A percentile compares a stretch with the other conserved stretches of the same genome.
phyloP scores from a whole-genome alignment of 1,139 yeast genomes.

The Kurtzmaniella natalensis region DNA sequence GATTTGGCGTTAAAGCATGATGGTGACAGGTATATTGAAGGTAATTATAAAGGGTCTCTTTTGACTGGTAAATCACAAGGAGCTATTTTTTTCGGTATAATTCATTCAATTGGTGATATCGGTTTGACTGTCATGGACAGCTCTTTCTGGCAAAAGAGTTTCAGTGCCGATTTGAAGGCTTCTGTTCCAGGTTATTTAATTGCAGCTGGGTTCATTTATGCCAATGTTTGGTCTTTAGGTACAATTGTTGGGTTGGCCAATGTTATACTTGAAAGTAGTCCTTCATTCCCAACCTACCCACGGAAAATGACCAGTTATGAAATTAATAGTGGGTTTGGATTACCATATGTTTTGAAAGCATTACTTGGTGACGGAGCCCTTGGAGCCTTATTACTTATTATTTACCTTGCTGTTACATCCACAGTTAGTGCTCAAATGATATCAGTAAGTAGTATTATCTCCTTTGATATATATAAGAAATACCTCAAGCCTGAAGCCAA shows the following conservation, averaged over 20 bases:
- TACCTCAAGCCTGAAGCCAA: constrained; percentile 23
- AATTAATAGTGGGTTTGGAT: constrained; percentile 24
- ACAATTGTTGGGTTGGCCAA: constrained; percentile 24
- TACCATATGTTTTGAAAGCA: constrained; percentile 23
- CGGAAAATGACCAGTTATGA: constrained; percentile 21
- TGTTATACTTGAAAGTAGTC: constrained; percentile 20
- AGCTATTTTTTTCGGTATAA: constrained; percentile 25
- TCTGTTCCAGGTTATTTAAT: constrained; percentile 35
- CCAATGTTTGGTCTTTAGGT: constrained; percentile 31
- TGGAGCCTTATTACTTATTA: constrained; percentile 24
- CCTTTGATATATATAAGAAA: constrained; percentile 28
- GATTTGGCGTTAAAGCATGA: constrained; percentile 15
- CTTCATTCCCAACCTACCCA: constrained; percentile 27
- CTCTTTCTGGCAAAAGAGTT: constrained; percentile 32
- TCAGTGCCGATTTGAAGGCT: constrained; percentile 29
- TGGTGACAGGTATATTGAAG: constrained; percentile 20
- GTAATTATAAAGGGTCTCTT: constrained; percentile 30
- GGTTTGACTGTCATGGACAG: constrained; percentile 29
- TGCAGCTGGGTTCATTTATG: constrained; percentile 28
- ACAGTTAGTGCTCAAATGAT: constrained; percentile 30
- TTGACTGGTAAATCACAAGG: constrained; percentile 32
- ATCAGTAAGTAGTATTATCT: constrained; percentile 26
- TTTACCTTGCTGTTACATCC: constrained; percentile 29
- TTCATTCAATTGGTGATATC: constrained; percentile 25
- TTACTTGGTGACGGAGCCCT: constrained; percentile 24